Evolutionary conservation across 2,329 filamentous ascomycete species (phyloP), one percentile per base, ranked within the genome.

Genomic region (Dothiorella sarmentorum): DNA sequence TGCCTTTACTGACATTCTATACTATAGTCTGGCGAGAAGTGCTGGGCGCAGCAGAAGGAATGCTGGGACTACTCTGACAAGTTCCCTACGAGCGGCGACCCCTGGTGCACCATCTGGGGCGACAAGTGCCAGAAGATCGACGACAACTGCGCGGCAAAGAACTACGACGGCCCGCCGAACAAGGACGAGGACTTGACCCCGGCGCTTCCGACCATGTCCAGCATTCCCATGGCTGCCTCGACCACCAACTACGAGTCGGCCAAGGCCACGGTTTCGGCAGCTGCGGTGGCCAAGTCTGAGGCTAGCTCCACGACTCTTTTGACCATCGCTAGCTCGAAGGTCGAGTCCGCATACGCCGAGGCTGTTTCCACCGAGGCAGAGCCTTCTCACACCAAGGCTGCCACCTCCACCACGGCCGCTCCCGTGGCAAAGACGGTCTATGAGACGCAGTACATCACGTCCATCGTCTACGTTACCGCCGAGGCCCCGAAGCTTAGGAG

Each of bases 81-180:
- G n/a, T 91, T 43, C 70, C 73, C 5, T 79, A 82, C 2, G 82
- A 82, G 11, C 2, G 87, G 87, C 1, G 72, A 74, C 62, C 72
- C 71, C 1, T 82, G 82, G 63, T 91, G 88, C 72, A 71, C 78
- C 47, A 73, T 80, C 31, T 90, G 84, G 84, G 80, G 84, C 66
- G 68, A 72, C 11, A 87, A 86, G 73, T 91, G 88, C 73, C 69
- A 71, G 42, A 68, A 59, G 18, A 71, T 80, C 61, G 68, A 76
- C 37, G 67, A 70, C 13, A 63, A 67, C 24, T 81, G 79, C 69
- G 71, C 63, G 4, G 70, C 71, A 11, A 69, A 69, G 9, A 69
- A 76, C 61, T 78, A 70, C 64, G 68, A 69, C 17, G 78, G 77
- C 1, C 78, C 77, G 5, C 75, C 76, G 0, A 73, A 76, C 63